Conservation (phyloP, 192 early-diverging fungal genomes). For the Tieghemiomyces parasiticus region DNA sequence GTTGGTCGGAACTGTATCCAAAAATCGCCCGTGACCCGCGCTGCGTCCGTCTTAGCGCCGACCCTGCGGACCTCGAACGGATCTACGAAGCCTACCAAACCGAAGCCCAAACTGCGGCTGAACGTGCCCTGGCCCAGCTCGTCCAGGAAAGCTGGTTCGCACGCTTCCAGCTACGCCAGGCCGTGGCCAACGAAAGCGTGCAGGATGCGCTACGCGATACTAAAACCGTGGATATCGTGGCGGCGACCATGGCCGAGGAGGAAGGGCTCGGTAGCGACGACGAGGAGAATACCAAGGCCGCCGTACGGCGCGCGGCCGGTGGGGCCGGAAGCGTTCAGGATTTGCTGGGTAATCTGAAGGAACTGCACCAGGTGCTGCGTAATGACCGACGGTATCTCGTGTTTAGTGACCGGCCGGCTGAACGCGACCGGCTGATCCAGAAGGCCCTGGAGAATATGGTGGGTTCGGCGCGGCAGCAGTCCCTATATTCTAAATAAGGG, state of each 20-base stretch:
- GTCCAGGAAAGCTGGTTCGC: conserved; percentile 11
- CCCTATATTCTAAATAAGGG: neutral
- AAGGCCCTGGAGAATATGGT: conserved; percentile 1
- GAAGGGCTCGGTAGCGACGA: neutral
- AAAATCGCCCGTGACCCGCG: neutral
- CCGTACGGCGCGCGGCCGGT: neutral
- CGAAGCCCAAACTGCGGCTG: neutral
- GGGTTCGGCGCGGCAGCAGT: neutral
- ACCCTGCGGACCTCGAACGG: neutral
- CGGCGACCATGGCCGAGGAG: conserved; percentile 4
- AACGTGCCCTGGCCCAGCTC: conserved; percentile 4
- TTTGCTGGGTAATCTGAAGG: neutral
- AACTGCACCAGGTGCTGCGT: conserved; percentile 2
- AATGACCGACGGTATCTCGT: conserved; percentile 7
- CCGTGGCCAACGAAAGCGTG: conserved; percentile 2
- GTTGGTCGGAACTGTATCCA: too few relatives aligned
- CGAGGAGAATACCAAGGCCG: too few relatives aligned
- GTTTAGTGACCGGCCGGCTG: neutral
- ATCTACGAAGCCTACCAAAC: neutral
- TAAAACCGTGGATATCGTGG: conserved; percentile 2
- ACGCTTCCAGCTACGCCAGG: conserved; percentile 8
- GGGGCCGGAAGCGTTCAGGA: neutral
- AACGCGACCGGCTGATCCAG: conserved; percentile 2
- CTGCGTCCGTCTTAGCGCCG: neutral
- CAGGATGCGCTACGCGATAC: neutral